Evolutionary conservation across 371 early-diverging fungal genomes (phyloP), one percentile per base, ranked within the genome.

Genomic region (Globomyces sp.): DNA sequence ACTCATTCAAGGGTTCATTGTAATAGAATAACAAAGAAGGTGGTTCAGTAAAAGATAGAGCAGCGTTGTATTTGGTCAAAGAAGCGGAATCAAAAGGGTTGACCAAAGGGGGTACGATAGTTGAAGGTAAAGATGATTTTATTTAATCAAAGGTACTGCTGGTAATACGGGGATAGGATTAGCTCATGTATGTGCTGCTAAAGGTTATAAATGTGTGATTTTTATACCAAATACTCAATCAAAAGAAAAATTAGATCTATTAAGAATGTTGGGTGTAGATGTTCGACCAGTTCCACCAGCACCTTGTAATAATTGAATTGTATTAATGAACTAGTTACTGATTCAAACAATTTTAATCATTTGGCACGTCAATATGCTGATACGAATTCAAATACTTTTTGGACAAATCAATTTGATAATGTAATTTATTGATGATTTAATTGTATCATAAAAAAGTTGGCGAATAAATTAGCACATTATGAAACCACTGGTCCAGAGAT

Each of bases 131-230:
- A 24, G 24, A 24, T 24, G 24, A 24, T 24, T 24, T 24, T 24
- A 24, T 24, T 24, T 24, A 0, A 24, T 8, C 94, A 95, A 0
- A 34, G 49, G 11, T n/a, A 49, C 49, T 34, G n/a, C 49, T n/a
- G 96, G 96, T 41, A 96, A 96, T 74, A 96, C 97, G 3, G 97
- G 97, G 59, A 96, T 96, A 71, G 96, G 97, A 1, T 83, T 96
- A 61, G 96, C 96, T 5, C 96, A 95, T 71, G 92, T 96, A 50
- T 96, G 97, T 73, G 85, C 93, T 66, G 90, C 94, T 68, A 91
- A 89, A 81, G 97, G 97, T 9, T 96, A 96, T 83, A 90, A 89
- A 70, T 93, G 94, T 71, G 94, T 96, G 9, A 95, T 96, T 68
- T 96, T 90, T 73, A 94, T 96, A 94, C 97, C 97, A 34, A 90